phyloP scores from a whole-genome alignment of 2,329 filamentous ascomycete species.

The Arthrobotrys entomopaga region DNA sequence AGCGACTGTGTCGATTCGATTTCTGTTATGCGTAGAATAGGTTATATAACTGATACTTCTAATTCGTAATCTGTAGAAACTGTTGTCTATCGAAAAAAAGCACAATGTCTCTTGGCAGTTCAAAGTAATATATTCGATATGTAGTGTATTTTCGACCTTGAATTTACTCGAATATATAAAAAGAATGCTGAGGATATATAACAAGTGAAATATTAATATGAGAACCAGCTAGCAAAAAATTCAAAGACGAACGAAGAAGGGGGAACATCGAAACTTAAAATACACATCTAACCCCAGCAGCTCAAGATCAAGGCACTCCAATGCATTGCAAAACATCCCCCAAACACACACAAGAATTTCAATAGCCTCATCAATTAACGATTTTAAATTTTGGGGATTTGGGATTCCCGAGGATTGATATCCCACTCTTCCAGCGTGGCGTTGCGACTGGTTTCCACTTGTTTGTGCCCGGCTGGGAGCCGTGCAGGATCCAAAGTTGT shows the following conservation, averaged over 20 bases:
- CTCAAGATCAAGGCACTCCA: neutral
- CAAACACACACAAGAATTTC: neutral
- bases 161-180: neutral
- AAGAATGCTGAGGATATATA: neutral
- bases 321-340: no score
- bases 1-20: neutral
- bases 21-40: no score
- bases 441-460: neutral
- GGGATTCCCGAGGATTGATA: neutral
- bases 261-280: neutral
- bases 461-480: slow-evolving; percentile 35
- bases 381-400: neutral
- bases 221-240: neutral
- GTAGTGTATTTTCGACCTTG: neutral
- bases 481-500: slow-evolving; percentile 41
- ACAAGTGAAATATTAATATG: slow-evolving; percentile 12
- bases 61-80: no score
- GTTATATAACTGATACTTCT: neutral
- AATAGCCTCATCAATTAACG: neutral
- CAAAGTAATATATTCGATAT: no score
- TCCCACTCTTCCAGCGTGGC: neutral
- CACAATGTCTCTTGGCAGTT: no score
- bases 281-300: no score
- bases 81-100: no score
- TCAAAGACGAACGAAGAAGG: neutral